Conservation (phyloP, 441 rosid species). For the Bocquillonia castaneifolia region DNA sequence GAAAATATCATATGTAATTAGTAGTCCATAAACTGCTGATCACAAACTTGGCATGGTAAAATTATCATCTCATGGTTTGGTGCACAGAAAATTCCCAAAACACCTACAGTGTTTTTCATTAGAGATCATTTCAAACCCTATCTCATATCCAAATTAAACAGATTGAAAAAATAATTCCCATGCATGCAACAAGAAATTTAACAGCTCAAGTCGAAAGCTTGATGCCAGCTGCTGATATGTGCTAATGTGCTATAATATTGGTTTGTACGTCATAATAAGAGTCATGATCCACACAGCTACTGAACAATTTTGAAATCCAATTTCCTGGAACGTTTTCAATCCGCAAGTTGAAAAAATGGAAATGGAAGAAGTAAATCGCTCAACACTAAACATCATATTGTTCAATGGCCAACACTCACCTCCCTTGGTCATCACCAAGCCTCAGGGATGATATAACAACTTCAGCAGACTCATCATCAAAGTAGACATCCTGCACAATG, state of each 20-base stretch:
- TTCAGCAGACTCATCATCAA: constrained; percentile 90
- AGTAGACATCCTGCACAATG: constrained; percentile 71
- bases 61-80: neutral
- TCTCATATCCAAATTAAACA: neutral
- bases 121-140: neutral
- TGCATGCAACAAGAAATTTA: neutral
- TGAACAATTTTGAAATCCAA: neutral
- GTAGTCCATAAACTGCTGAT: neutral
- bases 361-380: neutral
- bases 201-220: neutral
- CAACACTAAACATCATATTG: neutral
- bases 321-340: neutral
- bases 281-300: neutral
- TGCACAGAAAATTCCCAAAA: neutral
- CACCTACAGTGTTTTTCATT: neutral
- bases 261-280: no score
- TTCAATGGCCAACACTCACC: constrained; percentile 35
- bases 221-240: neutral
- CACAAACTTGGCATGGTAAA: neutral
- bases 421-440: constrained; percentile 92
- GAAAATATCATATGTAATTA: neutral
- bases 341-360: constrained; percentile 1
- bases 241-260: neutral
- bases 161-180: neutral
- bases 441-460: constrained; percentile 86